Evolutionary conservation across 2,329 filamentous ascomycete species (phyloP), one percentile per base, ranked within the genome.

Genomic region (Neofusicoccum sp.): DNA sequence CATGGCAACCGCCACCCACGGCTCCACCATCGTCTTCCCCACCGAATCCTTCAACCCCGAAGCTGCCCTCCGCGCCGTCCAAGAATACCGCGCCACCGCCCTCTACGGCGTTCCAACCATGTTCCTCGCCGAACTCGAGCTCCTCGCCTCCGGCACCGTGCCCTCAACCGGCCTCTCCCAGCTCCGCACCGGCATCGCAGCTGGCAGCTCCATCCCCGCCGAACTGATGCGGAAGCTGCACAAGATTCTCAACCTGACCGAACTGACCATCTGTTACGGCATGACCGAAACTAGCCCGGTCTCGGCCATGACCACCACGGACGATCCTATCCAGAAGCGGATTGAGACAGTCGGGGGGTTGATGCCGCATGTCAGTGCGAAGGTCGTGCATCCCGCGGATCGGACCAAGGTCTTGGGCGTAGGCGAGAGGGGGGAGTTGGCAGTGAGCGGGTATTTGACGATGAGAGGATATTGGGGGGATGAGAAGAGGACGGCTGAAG

Each of bases 401-500:
- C 83, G 83, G 52, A 77, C 73, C 2, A 73, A 77, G 12, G 83
- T 89, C 7, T 71, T 97, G 0, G 84, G 86, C 0, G 74, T 91
- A 1, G 87, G 87, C 14, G 79, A 88, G 68, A 82, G 85, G 16
- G 95, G 95, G 22, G 95, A 98, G 77, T 81, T 98, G 3, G 92
- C 90, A 0, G 87, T 93, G 0, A 84, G 86, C 0, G 95, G 95
- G 0, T 98, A 98, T 71, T 81, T 93, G 3, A 85, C 97, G 37
- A 97, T 97, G 93, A 87, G 91, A 74, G 91, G 89, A 44, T 98
- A 99, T 77, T 98, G 88, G 86, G 85, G 80, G n/a, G 92, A 96
- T 71, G 81, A 84, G 9, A 83, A 74, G 29, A 83, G 82, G 66
- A 97, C 93, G 0, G 80, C 80, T 0, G 89, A 91, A 71, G 92